A percentile compares a stretch with the other conserved stretches of the same genome.
phyloP scores from a whole-genome alignment of 352 stramenopile species.

The Phytophthora fragariaefolia region DNA sequence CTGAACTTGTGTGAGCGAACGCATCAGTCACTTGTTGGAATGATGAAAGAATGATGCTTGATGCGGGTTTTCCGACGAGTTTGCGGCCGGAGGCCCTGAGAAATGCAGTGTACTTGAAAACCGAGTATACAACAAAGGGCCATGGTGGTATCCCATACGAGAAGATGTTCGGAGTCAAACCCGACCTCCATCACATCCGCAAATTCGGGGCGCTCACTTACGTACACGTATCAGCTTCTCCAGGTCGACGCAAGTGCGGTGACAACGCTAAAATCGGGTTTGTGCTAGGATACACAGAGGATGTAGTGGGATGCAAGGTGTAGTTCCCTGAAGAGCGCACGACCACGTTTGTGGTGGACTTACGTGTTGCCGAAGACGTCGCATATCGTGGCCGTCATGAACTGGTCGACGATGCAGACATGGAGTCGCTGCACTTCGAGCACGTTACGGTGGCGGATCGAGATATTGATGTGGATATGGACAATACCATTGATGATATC shows the following conservation, averaged over 20 bases:
- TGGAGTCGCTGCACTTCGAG: conserved; percentile 9
- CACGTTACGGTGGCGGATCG: background rate
- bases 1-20: background rate
- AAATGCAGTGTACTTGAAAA: background rate
- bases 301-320: too few relatives aligned
- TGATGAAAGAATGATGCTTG: background rate
- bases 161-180: background rate
- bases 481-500: too few relatives aligned
- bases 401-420: background rate
- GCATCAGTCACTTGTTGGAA: background rate
- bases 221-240: too few relatives aligned
- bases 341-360: too few relatives aligned
- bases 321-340: too few relatives aligned
- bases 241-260: too few relatives aligned
- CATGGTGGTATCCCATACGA: background rate
- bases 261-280: too few relatives aligned
- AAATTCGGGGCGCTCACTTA: background rate
- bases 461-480: too few relatives aligned
- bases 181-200: background rate
- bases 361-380: background rate
- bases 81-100: background rate
- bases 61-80: background rate
- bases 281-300: too few relatives aligned
- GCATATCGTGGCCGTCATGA: conserved; percentile 12
- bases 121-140: background rate